phyloP scores from a whole-genome alignment of 495 filamentous ascomycete genomes.

The Trichocladium antarcticum region DNA sequence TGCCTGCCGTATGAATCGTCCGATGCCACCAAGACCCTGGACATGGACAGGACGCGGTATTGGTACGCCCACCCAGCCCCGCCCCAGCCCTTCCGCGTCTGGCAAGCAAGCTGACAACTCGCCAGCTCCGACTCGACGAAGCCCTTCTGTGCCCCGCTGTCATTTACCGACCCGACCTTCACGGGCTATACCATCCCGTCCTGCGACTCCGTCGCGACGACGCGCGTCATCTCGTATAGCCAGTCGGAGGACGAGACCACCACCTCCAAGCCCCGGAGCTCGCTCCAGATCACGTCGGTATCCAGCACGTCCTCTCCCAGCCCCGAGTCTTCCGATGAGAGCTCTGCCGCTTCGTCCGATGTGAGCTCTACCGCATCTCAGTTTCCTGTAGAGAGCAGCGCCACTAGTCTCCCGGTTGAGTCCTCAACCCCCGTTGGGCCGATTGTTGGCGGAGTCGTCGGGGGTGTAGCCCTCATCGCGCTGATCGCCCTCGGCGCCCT shows the following conservation, averaged over 20 bases:
- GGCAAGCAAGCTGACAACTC: neutral
- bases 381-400: neutral
- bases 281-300: neutral
- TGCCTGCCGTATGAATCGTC: constrained; percentile 3
- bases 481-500: constrained; percentile 33
- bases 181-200: constrained; percentile 8
- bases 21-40: neutral
- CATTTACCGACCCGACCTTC: constrained; percentile 1
- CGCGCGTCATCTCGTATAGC: neutral
- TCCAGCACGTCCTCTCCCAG: no score
- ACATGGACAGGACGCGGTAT: constrained; percentile 9
- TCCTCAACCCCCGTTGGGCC: constrained; percentile 25
- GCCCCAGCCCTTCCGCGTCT: no score
- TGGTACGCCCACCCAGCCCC: constrained; percentile 7
- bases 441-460: constrained; percentile 41
- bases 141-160: neutral
- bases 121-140: neutral
- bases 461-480: constrained; percentile 33
- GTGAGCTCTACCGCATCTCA: neutral
- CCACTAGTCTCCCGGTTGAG: no score
- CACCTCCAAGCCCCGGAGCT: neutral
- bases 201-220: neutral
- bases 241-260: neutral
- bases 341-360: no score
- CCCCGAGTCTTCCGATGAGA: neutral